Evolutionary conservation across 2,329 filamentous ascomycete genomes (phyloP), one percentile per base, ranked within the genome.

Genomic region (Aspergillus calidoustus): DNA sequence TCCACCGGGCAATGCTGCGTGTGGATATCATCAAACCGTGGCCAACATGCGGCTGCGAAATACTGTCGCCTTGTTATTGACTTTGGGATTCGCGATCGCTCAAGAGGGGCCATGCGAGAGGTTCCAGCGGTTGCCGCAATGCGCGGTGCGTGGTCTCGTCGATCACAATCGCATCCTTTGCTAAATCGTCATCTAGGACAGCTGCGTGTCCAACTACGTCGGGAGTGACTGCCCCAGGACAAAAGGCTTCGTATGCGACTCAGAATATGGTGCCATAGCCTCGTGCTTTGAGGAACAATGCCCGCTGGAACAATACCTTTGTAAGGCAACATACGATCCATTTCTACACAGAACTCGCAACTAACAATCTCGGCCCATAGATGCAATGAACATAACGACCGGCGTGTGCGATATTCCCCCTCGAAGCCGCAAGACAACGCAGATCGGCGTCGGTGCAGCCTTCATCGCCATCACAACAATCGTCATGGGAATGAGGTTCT

Each of bases 381-480:
- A 56, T 44, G 34, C 53, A 17, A 60, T 60, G 59, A 56, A 52
- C 17, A 28, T 41, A 4, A 60, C 59, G 3, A 57, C 38, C 30
- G 28, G 53, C 8, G 34, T 48, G 3, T 60, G 59, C 53, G 48
- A 57, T 2, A 48, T 60, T 3, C 51, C 59, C 19, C 59, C 59
- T 3, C 59, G 59, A 15, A 25, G 7, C 8, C 53, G 59, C 11
- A n/a, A 57, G 9, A 11, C 28, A 6, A 56, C 48, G 6, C 59
- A 60, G 34, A 41, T 55, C 17, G 53, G 38, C 38, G 53, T 60
- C 19, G 59, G 59, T 11, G 34, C 46, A 4, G 30, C 48, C 3
- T 60, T 60, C 31, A 47, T 60, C 15, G 11, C 34, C 15, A 25
- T 60, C 1, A 56, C 53, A 1, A 51, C 59, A 2, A 23, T 53